Evolutionary conservation across 495 filamentous ascomycete genomes (phyloP).

Genomic region (Eremomyces bilateralis): DNA sequence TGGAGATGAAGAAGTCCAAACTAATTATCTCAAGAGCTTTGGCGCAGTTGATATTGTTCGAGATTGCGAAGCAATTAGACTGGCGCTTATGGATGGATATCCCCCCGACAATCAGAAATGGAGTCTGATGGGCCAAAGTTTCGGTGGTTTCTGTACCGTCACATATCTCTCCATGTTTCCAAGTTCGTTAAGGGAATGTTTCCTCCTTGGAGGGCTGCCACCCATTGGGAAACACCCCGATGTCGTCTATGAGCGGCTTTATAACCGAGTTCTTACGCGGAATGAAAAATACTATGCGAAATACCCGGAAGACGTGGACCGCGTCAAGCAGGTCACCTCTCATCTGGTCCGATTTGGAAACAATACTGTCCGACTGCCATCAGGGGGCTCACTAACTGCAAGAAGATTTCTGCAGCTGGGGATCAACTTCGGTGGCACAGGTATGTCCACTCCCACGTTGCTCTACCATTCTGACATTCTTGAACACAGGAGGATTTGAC

Average conservation of each 20-base stretch:
- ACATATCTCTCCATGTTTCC: constrained; percentile 69
- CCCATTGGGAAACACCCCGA: constrained; percentile 50
- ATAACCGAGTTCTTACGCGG: constrained; percentile 35
- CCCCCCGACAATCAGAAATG: constrained; percentile 55
- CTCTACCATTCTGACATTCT: too few species aligned
- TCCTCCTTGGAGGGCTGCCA: constrained; percentile 62
- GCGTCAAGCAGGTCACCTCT: constrained; percentile 36
- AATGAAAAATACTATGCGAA: constrained; percentile 69
- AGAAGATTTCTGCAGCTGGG: constrained; percentile 55
- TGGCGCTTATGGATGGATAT: constrained; percentile 44
- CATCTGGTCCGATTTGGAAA: constrained; percentile 25
- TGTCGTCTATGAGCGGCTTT: constrained; percentile 53
- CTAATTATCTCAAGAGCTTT: constrained; percentile 65
- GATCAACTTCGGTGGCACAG: constrained; percentile 53
- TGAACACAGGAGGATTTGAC: constrained; percentile 14
- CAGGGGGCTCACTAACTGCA: constrained; percentile 45
- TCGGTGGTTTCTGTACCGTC: constrained; percentile 67
- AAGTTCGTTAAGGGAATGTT: constrained; percentile 57
- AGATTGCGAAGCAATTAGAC: constrained; percentile 71
- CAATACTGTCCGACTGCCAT: constrained; percentile 35
- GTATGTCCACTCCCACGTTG: constrained; percentile 17
- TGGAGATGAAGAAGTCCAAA: constrained; percentile 43
- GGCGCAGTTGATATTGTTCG: constrained; percentile 71
- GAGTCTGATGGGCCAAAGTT: constrained; percentile 69
- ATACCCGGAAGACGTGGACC: constrained; percentile 59